Evolutionary conservation across 1,284 basidiomycete species (phyloP).

Genomic region (Tausonia pullulans): DNA sequence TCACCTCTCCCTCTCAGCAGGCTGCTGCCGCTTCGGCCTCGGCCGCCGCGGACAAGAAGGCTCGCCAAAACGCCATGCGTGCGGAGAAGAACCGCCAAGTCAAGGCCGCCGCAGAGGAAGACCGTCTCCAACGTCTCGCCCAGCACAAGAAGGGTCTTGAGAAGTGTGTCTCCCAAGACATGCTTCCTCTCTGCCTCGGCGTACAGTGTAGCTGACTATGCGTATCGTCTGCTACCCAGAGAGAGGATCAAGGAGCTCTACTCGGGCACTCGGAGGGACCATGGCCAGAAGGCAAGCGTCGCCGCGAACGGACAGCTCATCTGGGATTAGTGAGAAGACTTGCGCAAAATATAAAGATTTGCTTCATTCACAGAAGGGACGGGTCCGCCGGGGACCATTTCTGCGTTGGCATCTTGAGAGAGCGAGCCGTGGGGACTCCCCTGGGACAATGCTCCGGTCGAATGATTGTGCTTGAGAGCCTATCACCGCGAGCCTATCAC

Average conservation of each 20-base stretch:
- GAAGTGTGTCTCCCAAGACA: background rate
- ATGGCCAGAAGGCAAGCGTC: background rate
- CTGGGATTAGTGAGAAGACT: background rate
- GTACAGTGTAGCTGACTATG: no score
- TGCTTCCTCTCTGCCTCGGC: no score
- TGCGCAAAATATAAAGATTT: no score
- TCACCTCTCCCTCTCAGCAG: background rate
- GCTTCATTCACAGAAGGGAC: no score
- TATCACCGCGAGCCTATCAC: no score
- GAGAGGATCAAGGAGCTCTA: background rate
- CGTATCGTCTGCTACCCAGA: no score
- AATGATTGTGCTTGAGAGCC: no score
- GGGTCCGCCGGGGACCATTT: no score
- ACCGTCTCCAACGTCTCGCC: background rate
- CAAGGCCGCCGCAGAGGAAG: slow-evolving; percentile 5
- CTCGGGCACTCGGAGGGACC: background rate
- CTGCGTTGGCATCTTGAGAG: no score
- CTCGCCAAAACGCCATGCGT: background rate
- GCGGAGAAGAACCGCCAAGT: background rate
- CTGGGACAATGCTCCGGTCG: no score
- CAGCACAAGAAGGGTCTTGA: slow-evolving; percentile 5
- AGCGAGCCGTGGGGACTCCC: no score
- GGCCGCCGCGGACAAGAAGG: slow-evolving; percentile 4
- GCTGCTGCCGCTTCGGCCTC: background rate
- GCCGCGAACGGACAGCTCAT: slow-evolving; percentile 1